Evolutionary conservation across 345 rosid species (phyloP), one percentile per base, ranked within the genome.

Genomic region (Pistacia vera): DNA sequence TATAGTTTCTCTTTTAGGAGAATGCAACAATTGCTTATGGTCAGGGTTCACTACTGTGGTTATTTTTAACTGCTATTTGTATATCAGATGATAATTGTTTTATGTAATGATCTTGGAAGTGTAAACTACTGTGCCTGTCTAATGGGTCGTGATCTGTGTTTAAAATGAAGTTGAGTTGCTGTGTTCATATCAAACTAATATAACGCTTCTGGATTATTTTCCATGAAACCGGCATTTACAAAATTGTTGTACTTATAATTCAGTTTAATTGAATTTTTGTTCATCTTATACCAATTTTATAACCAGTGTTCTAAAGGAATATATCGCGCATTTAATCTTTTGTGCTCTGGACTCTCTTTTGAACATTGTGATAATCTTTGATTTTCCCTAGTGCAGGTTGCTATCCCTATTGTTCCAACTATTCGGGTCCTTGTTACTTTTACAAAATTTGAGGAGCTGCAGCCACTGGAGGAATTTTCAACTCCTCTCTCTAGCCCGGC

Each of bases 371-470:
- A 62, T 70, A 55, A 35, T 65, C 22, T 74, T 52, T 77, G 25
- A 11, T 25, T 73, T 49, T 20, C 22, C 22, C 25, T 22, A 6
- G 28, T 83, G 83, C 85, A 96, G 99, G 88, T 96, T 55, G 99
- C 99, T 55, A 96, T 96, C 72, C 99, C 99, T 38, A 85, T 96
- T 71, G 97, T 96, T 65, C 98, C 99, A 30, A 96, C 94, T 4
- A 90, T 96, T 70, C 85, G 97, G 70, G 99, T 96, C 52, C 89
- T 96, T 76, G 92, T 96, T 22, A 96, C 99, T 36, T 96, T 96
- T 77, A 94, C 99, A 17, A 93, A 93, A 81, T 96, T 93, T 44
- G 99, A 96, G 89, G 98, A 92, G 90, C 94, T 91, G 80, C 94
- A 86, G 78, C 90, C 90, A 11, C 63, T 84, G 58, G 98, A 94